A percentile compares a stretch with the other conserved stretches of the same genome.
phyloP scores from a whole-genome alignment of 345 rosid species.

The Camelina neglecta region DNA sequence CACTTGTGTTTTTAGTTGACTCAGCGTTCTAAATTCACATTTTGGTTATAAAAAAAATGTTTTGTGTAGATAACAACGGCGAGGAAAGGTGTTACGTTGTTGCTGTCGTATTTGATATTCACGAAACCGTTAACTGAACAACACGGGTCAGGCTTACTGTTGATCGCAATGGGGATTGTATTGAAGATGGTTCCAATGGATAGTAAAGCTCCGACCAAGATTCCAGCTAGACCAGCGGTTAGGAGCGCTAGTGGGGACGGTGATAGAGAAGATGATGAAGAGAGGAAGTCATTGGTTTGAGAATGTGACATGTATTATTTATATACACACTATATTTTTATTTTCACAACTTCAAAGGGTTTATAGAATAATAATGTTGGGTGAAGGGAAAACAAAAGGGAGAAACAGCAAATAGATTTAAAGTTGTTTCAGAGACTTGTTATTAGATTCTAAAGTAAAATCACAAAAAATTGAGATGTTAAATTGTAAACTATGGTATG shows the following conservation, averaged over 20 bases:
- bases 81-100: slow-evolving; percentile 63
- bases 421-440: slow-evolving; percentile 9
- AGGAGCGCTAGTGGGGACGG: slow-evolving; percentile 17
- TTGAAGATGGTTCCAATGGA: slow-evolving; percentile 59
- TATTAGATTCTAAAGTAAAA: not conserved
- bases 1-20: not conserved
- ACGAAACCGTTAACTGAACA: slow-evolving; percentile 87
- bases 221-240: slow-evolving; percentile 28
- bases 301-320: not conserved
- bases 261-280: slow-evolving; percentile 54
- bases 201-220: slow-evolving; percentile 44
- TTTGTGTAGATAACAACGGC: slow-evolving; percentile 47
- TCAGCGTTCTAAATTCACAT: not conserved
- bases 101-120: slow-evolving; percentile 84
- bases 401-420: slow-evolving; percentile 13
- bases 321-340: not conserved
- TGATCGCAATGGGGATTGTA: slow-evolving; percentile 78
- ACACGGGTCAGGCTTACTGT: slow-evolving; percentile 72
- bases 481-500: not conserved
- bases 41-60: not conserved
- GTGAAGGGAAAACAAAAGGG: not conserved
- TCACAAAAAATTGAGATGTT: not conserved
- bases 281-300: slow-evolving; percentile 63
- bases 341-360: slow-evolving; percentile 21
- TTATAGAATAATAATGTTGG: slow-evolving; percentile 38